Percentiles rank a stretch among this genome's conserved stretches.
phyloP scores from a whole-genome alignment of 129 eudicot genomes.

The Kitagawia praeruptora region DNA sequence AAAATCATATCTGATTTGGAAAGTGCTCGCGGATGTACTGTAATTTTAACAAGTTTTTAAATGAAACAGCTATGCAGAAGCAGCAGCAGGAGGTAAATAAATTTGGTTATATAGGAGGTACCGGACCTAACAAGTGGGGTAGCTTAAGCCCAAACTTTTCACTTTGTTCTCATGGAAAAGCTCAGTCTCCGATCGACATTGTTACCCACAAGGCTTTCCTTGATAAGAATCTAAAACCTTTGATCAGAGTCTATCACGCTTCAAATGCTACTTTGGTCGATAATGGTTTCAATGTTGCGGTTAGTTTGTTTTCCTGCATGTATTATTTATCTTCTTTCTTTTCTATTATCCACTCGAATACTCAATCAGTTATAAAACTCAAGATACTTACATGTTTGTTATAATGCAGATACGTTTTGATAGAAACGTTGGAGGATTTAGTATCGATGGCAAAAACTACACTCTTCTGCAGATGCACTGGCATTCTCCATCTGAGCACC shows the following conservation, averaged over 20 bases:
- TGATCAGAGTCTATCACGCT: slow-evolving; percentile 39
- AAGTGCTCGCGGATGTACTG: background rate
- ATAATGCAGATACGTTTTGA: slow-evolving; percentile 45
- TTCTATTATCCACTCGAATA: background rate
- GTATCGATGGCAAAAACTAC: slow-evolving; percentile 47
- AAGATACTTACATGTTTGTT: background rate
- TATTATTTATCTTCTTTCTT: background rate
- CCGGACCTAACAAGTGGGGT: slow-evolving; percentile 61
- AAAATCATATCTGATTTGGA: background rate
- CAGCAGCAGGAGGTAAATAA: background rate
- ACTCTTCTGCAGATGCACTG: slow-evolving; percentile 75
- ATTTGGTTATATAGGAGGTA: slow-evolving; percentile 52
- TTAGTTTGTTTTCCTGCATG: slow-evolving; percentile 11
- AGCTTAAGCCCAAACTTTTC: slow-evolving; percentile 43
- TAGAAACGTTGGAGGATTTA: slow-evolving; percentile 43
- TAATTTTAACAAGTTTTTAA: background rate
- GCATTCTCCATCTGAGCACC: slow-evolving; percentile 97
- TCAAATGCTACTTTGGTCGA: slow-evolving; percentile 58
- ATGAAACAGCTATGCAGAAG: background rate
- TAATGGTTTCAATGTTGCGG: slow-evolving; percentile 71
- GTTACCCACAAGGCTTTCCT: slow-evolving; percentile 24
- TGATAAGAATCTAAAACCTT: slow-evolving; percentile 47
- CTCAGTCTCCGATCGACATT: slow-evolving; percentile 79
- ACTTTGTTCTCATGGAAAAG: slow-evolving; percentile 55
- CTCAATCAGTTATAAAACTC: background rate